Percentiles rank a stretch among this genome's conserved stretches.
Conservation (phyloP, 2,329 filamentous ascomycete species). For the Sarocladium oryzae region DNA sequence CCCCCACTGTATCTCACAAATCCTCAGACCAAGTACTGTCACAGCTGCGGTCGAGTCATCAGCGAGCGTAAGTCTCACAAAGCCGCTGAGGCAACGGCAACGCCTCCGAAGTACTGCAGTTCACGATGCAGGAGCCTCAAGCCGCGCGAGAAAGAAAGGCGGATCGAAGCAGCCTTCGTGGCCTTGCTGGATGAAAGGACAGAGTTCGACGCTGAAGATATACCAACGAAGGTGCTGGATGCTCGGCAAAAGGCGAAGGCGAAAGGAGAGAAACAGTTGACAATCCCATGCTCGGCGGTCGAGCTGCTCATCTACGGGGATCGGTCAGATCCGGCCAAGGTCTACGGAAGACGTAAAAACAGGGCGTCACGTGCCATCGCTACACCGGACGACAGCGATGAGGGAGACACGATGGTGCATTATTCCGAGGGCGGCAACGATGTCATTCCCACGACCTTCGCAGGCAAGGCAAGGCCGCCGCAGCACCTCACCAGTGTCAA, state of each 20-base stretch:
- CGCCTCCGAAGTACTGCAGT: conserved; percentile 46
- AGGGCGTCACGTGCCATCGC: conserved; percentile 1
- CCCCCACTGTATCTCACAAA: conserved; percentile 46
- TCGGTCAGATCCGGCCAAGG: conserved; percentile 2
- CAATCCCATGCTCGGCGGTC: conserved; percentile 4
- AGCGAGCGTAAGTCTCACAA: conserved; percentile 26
- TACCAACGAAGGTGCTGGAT: neutral
- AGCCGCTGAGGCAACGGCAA: conserved; percentile 14
- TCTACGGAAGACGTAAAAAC: conserved; percentile 5
- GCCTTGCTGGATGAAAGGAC: conserved; percentile 18
- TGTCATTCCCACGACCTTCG: neutral
- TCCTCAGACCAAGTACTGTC: conserved; percentile 43
- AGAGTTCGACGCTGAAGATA: conserved; percentile 3
- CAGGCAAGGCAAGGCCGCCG: neutral
- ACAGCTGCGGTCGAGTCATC: conserved; percentile 48
- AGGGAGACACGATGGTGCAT: neutral
- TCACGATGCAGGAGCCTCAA: conserved; percentile 44
- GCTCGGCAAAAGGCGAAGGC: neutral
- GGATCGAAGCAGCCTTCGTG: conserved; percentile 43
- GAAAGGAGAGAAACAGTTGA: conserved; percentile 2
- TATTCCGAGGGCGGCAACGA: neutral
- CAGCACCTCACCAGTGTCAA: conserved; percentile 5
- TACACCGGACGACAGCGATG: conserved; percentile 2
- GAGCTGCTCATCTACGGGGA: conserved; percentile 6
- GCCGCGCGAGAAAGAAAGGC: conserved; percentile 37